phyloP scores from a whole-genome alignment of 2,329 filamentous ascomycete genomes.

The Akanthomyces dipterigenus region DNA sequence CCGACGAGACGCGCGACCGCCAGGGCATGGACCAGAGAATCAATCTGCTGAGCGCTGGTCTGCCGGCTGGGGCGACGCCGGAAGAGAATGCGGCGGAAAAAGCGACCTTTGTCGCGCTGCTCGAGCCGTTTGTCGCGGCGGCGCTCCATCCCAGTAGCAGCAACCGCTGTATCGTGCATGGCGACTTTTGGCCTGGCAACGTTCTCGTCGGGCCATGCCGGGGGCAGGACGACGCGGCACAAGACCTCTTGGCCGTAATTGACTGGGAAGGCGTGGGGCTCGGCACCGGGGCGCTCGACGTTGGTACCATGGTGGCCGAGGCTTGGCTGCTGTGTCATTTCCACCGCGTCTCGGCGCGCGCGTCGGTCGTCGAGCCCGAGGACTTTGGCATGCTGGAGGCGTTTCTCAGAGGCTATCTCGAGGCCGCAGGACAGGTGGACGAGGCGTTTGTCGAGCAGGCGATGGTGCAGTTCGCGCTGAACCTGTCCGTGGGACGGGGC shows the following conservation, averaged over 20 bases:
- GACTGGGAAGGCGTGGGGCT: background rate
- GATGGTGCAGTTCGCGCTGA: background rate
- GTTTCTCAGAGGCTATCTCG: background rate
- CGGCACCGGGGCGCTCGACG: background rate
- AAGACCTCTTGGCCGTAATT: background rate
- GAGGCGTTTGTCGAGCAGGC: background rate
- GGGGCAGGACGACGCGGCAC: too few species aligned
- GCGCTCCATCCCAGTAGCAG: background rate
- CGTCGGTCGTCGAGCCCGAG: background rate
- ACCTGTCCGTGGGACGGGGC: background rate
- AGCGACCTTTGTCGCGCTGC: background rate
- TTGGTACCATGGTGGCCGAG: background rate
- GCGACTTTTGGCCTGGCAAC: background rate
- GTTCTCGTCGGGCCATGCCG: background rate
- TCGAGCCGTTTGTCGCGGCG: background rate
- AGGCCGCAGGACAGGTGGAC: background rate
- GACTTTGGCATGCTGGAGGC: background rate
- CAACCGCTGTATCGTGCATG: background rate
- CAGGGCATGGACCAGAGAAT: background rate
- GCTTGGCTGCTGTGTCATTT: background rate
- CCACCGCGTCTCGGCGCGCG: background rate
- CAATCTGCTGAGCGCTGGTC: background rate
- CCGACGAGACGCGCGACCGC: background rate
- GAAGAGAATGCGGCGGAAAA: background rate
- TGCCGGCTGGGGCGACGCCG: background rate